Percentiles rank a stretch among this genome's conserved stretches.
Evolutionary conservation across 306 rosid species (phyloP).

Genomic region (Parietaria judaica): DNA sequence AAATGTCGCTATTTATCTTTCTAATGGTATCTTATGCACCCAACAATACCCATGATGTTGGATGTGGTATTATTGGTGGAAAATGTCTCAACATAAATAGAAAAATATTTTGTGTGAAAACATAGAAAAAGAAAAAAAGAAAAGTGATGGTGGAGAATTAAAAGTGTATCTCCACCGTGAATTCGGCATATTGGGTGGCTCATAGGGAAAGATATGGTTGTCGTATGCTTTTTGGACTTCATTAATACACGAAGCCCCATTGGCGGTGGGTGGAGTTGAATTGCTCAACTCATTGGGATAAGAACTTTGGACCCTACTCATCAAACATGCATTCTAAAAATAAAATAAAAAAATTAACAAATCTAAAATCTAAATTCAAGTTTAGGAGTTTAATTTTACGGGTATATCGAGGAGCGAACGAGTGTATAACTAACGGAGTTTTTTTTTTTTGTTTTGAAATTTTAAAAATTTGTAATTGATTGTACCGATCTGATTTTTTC

Average conservation of each 20-base stretch:
- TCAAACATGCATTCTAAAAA: slow-evolving; percentile 12
- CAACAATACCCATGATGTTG: neutral
- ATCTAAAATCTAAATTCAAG: too few species aligned
- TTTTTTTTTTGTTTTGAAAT: too few species aligned
- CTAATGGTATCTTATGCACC: too few species aligned
- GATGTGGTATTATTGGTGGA: slow-evolving; percentile 18
- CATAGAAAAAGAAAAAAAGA: neutral
- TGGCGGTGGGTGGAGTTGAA: slow-evolving; percentile 40
- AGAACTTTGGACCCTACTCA: slow-evolving; percentile 39
- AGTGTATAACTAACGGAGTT: too few species aligned
- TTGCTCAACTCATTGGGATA: slow-evolving; percentile 11
- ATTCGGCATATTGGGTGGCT: slow-evolving; percentile 49
- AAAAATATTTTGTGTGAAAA: neutral
- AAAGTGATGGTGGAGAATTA: slow-evolving; percentile 55
- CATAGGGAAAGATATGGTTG: slow-evolving; percentile 39
- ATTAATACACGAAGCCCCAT: slow-evolving; percentile 10
- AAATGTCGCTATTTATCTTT: neutral
- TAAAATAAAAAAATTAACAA: too few species aligned
- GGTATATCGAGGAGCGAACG: too few species aligned
- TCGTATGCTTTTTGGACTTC: slow-evolving; percentile 12
- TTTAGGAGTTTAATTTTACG: too few species aligned
- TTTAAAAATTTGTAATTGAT: too few species aligned
- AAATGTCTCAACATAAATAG: slow-evolving; percentile 29
- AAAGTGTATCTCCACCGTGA: slow-evolving; percentile 41
- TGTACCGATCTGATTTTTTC: too few species aligned